Base-by-base conservation (phyloP, 352 stramenopile species). In the Globisporangium camurandrum region DNA sequence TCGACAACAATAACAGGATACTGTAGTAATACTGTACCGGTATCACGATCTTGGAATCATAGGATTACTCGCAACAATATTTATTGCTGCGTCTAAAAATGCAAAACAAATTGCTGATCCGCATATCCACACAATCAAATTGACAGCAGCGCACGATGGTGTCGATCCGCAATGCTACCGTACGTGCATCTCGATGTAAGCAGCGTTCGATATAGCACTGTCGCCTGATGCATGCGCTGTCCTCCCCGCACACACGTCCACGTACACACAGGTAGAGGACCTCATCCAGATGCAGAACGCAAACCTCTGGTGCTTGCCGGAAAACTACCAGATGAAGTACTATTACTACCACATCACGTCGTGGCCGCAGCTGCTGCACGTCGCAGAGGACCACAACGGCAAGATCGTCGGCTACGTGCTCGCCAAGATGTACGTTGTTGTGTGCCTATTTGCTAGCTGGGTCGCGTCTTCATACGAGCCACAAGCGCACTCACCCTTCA, bases 281-380 rank as follows among this genome's bases (percentile, higher is more conserved):
- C 74, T 99, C 44, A 62, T 99, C 27, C 86, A 98, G 66, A 98
- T 99, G 84, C 96, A 99, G 70, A 98, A 95, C 46, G 96, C 95
- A 47, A 99, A 99, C 71, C 75, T 99, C 30, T 98, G 95, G 93
- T 99, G 97, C 77, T 81, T 99, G 44, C 97, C 97, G 3, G 97
- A 99, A 67, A 99, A 99, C 73, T 99, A 99, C 71, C 94, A 98
- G 76, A 97, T 99, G 87, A 98, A 99, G 69, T 99, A 99, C 73
- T 99, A 99, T 73, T 98, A 98, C 59, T 99, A 99, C 83, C 97
- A 99, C 69, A 89, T 99, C 57, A 88, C 99, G 53, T 95, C 93
- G 50, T 99, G 97, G 97, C 97, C 97, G 31, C 96, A 99, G 67
- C 80, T 99, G 48, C 86, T 99, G 12, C 98, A 98, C 69, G 97